Percentiles rank a stretch among this genome's conserved stretches.
Evolutionary conservation across 1,284 basidiomycete species (phyloP).

Genomic region (Coniophora puteana): DNA sequence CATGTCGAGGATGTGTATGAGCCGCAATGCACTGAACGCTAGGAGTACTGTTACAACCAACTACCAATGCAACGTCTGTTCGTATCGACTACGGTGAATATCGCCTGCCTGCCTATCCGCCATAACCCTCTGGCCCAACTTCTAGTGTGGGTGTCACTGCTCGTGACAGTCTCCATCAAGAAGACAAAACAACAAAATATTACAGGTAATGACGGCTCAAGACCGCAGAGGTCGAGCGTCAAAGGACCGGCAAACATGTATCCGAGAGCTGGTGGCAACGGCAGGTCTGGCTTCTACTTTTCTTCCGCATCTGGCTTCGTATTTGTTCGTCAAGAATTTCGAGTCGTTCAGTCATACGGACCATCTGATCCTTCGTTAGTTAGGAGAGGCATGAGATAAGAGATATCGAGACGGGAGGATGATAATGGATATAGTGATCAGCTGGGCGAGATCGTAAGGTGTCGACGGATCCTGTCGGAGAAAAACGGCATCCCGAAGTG

Average conservation of each 20-base stretch:
- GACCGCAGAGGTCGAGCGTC: conserved; percentile 2
- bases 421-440: too few species aligned
- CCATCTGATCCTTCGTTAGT: conserved; percentile 36
- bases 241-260: conserved; percentile 12
- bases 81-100: not conserved
- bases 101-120: not conserved
- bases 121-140: conserved; percentile 31
- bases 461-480: not conserved
- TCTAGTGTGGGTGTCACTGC: conserved; percentile 25
- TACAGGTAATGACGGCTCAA: too few species aligned
- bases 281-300: conserved; percentile 18
- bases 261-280: conserved; percentile 11
- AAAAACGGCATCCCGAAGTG: too few species aligned
- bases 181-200: conserved; percentile 12
- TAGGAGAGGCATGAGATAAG: too few species aligned
- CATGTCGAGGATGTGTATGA: too few species aligned
- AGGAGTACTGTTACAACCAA: too few species aligned
- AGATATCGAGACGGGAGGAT: too few species aligned
- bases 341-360: conserved; percentile 30
- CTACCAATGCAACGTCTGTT: not conserved
- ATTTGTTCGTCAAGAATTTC: conserved; percentile 48
- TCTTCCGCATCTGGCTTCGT: conserved; percentile 27
- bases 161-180: conserved; percentile 19
- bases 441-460: conserved; percentile 10
- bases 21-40: too few species aligned